A percentile compares a stretch with the other conserved stretches of the same genome.
Conservation (phyloP, 768 basidiomycete species). For the Pisolithus microcarpus region DNA sequence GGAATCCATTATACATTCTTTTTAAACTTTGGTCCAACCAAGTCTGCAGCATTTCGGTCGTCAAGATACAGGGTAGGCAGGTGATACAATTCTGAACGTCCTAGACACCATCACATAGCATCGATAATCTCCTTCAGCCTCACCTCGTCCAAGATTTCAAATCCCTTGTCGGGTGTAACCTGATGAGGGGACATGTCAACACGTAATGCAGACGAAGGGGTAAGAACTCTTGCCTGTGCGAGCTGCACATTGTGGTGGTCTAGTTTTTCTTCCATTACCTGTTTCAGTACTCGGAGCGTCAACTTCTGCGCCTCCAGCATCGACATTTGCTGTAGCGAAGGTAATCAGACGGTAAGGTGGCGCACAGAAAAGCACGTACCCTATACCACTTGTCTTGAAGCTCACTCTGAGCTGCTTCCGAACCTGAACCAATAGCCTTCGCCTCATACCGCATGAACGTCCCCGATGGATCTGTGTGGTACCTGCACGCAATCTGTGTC, state of each 20-base stretch:
- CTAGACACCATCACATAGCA: slow-evolving; percentile 48
- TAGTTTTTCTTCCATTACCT: slow-evolving; percentile 99
- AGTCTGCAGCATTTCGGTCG: too few relatives aligned
- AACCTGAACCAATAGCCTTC: slow-evolving; percentile 97
- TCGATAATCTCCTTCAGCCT: slow-evolving; percentile 81
- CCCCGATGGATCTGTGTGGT: slow-evolving; percentile 96
- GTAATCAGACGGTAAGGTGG: slow-evolving; percentile 6
- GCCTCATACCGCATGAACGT: slow-evolving; percentile 96
- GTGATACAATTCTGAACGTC: slow-evolving; percentile 11
- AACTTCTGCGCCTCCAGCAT: slow-evolving; percentile 81
- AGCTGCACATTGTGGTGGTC: slow-evolving; percentile 98
- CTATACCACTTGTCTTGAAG: slow-evolving; percentile 96
- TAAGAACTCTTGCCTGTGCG: slow-evolving; percentile 60
- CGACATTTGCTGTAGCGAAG: slow-evolving; percentile 71
- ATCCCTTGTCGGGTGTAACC: slow-evolving; percentile 82
- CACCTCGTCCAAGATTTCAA: slow-evolving; percentile 80
- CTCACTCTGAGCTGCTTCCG: slow-evolving; percentile 94
- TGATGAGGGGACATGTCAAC: slow-evolving; percentile 21
- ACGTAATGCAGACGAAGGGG: neutral
- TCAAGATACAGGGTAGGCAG: neutral
- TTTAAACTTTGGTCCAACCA: too few relatives aligned
- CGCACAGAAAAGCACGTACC: slow-evolving; percentile 35
- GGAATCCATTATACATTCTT: neutral
- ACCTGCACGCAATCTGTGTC: slow-evolving; percentile 42
- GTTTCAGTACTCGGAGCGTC: slow-evolving; percentile 86